phyloP scores from a whole-genome alignment of 805 yeast genomes.

The Starmerella vitae region DNA sequence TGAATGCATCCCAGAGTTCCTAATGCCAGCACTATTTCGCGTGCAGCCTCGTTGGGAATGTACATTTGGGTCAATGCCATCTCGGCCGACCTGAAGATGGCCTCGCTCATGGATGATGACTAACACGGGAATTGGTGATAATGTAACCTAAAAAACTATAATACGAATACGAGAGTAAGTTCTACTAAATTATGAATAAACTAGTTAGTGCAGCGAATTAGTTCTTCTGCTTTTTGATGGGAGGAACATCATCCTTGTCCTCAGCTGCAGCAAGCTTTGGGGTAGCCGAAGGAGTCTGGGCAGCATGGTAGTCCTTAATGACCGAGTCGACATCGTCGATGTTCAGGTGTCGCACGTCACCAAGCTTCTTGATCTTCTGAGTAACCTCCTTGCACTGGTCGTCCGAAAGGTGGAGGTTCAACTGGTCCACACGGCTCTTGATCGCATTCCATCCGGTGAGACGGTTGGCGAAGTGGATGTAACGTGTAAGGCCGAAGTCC shows the following conservation, averaged over 20 bases:
- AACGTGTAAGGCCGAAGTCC: conserved; percentile 91
- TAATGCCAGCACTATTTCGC: conserved; percentile 71
- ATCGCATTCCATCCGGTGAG: conserved; percentile 99
- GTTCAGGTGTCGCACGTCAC: conserved; percentile 86
- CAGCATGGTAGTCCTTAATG: conserved; percentile 84
- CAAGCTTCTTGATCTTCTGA: conserved; percentile 78
- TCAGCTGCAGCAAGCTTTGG: conserved; percentile 9
- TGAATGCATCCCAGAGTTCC: conserved; percentile 82
- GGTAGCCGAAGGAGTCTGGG: conserved; percentile 26
- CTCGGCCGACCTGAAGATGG: conserved; percentile 63
- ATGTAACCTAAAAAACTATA: background rate
- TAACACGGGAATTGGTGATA: background rate
- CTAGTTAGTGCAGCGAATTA: conserved; percentile 1
- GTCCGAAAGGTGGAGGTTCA: conserved; percentile 77
- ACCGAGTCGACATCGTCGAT: conserved; percentile 97
- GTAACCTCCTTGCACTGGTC: conserved; percentile 94
- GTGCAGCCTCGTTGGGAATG: conserved; percentile 76
- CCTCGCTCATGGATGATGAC: conserved; percentile 21
- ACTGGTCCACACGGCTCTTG: conserved; percentile 94
- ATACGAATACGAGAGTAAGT: background rate
- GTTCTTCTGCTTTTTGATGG: conserved; percentile 25
- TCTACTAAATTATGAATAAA: background rate
- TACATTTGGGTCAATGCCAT: conserved; percentile 89
- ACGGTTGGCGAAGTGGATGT: conserved; percentile 95
- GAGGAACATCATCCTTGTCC: conserved; percentile 20